Conservation (phyloP, 2,329 filamentous ascomycete genomes). For the Drechslerella dactyloides region DNA sequence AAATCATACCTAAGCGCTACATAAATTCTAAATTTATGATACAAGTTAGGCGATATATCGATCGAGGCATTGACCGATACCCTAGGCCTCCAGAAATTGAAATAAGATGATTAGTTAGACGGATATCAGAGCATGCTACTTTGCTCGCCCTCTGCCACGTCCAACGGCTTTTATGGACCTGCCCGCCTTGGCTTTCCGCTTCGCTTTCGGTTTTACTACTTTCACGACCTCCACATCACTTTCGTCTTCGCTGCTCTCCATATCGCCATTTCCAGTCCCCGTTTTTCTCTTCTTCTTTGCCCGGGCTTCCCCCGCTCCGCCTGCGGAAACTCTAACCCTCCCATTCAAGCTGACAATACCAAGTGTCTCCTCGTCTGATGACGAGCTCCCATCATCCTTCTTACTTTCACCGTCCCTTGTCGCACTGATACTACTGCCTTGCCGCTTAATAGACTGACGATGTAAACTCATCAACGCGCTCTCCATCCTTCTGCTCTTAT, state of each 20-base stretch:
- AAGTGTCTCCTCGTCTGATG: conserved; percentile 34
- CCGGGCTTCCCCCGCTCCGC: conserved; percentile 15
- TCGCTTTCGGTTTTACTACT: conserved; percentile 13
- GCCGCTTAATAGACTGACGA: conserved; percentile 48
- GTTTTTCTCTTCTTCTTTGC: conserved; percentile 44
- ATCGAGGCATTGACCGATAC: too few relatives aligned
- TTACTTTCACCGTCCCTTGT: conserved; percentile 50
- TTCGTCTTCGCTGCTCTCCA: conserved; percentile 45
- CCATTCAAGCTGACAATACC: conserved; percentile 46
- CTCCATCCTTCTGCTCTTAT: conserved; percentile 76
- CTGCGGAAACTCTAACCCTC: conserved; percentile 19
- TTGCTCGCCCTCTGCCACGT: conserved; percentile 30
- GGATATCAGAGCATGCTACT: conserved; percentile 4
- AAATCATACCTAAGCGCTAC: conserved; percentile 25
- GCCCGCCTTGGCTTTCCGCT: conserved; percentile 19
- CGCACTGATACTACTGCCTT: conserved; percentile 54
- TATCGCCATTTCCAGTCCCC: neutral
- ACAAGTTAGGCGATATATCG: too few relatives aligned
- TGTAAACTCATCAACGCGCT: conserved; percentile 74
- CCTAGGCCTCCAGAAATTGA: too few relatives aligned
- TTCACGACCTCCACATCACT: conserved; percentile 49
- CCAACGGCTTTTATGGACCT: conserved; percentile 25
- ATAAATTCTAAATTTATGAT: too few relatives aligned
- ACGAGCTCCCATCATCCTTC: conserved; percentile 46
- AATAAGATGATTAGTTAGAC: conserved; percentile 4